Percentiles rank a stretch among this genome's conserved stretches.
Conservation (phyloP, 2,329 filamentous ascomycete genomes). For the Cordyceps cicadae region DNA sequence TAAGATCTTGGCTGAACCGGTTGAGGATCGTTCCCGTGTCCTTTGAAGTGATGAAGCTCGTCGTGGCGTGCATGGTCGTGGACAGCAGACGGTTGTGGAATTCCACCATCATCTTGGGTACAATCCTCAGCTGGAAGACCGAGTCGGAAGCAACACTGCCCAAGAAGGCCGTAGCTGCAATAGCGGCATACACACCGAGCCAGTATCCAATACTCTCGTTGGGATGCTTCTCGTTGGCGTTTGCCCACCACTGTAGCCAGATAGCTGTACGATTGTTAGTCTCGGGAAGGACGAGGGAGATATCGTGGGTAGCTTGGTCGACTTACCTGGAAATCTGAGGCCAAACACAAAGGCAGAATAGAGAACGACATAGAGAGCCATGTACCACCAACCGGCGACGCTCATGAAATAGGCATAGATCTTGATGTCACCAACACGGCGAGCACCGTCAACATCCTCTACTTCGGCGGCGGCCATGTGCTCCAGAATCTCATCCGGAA, state of each 20-base stretch:
- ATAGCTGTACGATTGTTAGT: conserved; percentile 14
- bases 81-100: conserved; percentile 19
- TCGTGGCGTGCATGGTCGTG: conserved; percentile 26
- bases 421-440: conserved; percentile 14
- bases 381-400: conserved; percentile 14
- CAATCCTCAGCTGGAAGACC: conserved; percentile 17
- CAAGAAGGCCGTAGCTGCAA: conserved; percentile 14
- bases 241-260: conserved; percentile 22
- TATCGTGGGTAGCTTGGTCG: neutral
- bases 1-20: conserved; percentile 33
- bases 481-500: conserved; percentile 14
- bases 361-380: conserved; percentile 15
- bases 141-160: conserved; percentile 12
- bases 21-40: conserved; percentile 29
- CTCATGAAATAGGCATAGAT: conserved; percentile 17
- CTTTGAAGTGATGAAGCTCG: conserved; percentile 29
- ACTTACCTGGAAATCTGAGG: conserved; percentile 17
- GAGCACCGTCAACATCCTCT: conserved; percentile 8
- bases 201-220: conserved; percentile 18
- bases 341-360: conserved; percentile 17
- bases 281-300: neutral
- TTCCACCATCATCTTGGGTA: conserved; percentile 21
- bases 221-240: conserved; percentile 16
- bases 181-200: conserved; percentile 16
- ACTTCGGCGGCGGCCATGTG: conserved; percentile 13